Evolutionary conservation across 1,139 yeast genomes (phyloP), one percentile per base, ranked within the genome.

Genomic region (Fermentozyma sake): DNA sequence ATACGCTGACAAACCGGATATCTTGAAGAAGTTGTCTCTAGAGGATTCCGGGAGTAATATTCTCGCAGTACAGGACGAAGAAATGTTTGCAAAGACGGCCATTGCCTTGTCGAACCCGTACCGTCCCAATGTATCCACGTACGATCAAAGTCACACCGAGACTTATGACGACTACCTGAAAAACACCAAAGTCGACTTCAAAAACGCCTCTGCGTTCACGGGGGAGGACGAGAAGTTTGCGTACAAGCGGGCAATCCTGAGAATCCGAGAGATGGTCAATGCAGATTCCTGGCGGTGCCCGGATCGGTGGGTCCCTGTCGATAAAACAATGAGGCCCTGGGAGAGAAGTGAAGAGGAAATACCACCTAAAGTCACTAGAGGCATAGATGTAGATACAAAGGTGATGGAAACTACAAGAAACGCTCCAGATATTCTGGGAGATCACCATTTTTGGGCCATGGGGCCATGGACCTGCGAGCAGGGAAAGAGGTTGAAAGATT

Each of bases 151-250:
- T 5, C 50, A 57, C 23, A 63, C 68, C 22, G 55, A 55, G 22
- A 53, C 52, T 6, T 70, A 56, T 41, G 52, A 46, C 12, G 73
- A 62, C 33, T 23, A 23, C 9, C 23, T 32, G 16, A 31, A 30
- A 11, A 32, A 28, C 12, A 36, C 33, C 7, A 30, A 33, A 14
- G 34, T 39, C 7, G 66, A 75, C 42, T 76, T 66, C 42, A 62
- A 70, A 12, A 64, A 76, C 27, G 48, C 68, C 9, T 59, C 61
- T 12, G 79, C 79, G 3, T 81, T 80, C 41, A 80, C 86, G 0
- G 89, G 91, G 16, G 87, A 80, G 42, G 89, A 81, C 50, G 89
- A 81, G 46, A 71, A 69, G 52, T 80, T 81, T 56, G 87, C 91
- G 3, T 80, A 73, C 44, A 76, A 76, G 38, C 53, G 89, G 38